Evolutionary conservation across 306 rosid species (phyloP).

Genomic region (Gillenia trifoliata): DNA sequence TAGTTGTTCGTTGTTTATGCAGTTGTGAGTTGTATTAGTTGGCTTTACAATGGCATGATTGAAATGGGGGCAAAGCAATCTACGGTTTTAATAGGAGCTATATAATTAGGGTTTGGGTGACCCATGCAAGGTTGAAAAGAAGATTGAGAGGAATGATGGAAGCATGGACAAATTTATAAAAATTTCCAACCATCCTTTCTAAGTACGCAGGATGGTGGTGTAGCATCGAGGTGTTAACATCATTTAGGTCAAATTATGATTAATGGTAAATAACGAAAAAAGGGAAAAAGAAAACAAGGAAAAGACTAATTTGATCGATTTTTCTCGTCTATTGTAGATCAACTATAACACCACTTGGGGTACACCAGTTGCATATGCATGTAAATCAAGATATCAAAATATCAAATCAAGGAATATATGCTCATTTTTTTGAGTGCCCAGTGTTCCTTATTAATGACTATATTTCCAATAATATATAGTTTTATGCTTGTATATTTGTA

Average conservation of each 20-base stretch:
- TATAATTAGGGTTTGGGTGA: constrained; percentile 7
- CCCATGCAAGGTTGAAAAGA: constrained; percentile 28
- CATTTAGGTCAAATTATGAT: not conserved
- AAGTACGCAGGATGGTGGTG: constrained; percentile 11
- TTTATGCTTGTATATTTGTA: not conserved
- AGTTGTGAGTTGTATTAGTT: constrained; percentile 15
- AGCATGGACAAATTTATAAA: constrained; percentile 8
- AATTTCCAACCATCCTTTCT: constrained; percentile 16
- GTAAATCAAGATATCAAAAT: constrained; percentile 18
- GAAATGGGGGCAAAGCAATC: constrained; percentile 43
- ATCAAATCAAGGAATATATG: constrained; percentile 21
- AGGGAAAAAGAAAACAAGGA: not conserved
- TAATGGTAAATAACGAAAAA: not conserved
- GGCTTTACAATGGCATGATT: constrained; percentile 27
- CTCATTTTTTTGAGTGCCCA: not conserved
- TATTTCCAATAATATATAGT: not conserved
- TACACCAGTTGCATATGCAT: constrained; percentile 15
- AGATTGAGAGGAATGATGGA: constrained; percentile 39
- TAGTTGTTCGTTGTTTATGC: not conserved
- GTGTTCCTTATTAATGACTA: not conserved
- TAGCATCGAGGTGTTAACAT: constrained; percentile 18
- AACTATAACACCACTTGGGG: constrained; percentile 24
- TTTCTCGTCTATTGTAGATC: constrained; percentile 30
- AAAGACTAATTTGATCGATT: constrained; percentile 1
- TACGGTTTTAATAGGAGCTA: constrained; percentile 42